Evolutionary conservation across 2,329 filamentous ascomycete species (phyloP).

Genomic region (Ceratocystis huliohia): DNA sequence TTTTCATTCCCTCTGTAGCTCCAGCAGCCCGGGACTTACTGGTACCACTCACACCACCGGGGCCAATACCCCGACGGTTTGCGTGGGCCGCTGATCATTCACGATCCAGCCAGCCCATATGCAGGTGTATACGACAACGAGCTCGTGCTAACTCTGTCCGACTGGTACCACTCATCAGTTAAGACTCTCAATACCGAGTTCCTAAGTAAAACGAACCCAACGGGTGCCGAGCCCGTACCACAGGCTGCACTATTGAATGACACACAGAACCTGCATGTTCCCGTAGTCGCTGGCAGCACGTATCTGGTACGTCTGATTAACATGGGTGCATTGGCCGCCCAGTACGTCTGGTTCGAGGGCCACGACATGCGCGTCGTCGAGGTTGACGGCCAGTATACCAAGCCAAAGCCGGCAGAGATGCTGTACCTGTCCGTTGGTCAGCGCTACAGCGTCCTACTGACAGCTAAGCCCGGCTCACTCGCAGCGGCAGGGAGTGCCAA

Average conservation of each 20-base stretch:
- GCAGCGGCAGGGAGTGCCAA: conserved; percentile 38
- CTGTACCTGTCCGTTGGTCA: conserved; percentile 58
- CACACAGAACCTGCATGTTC: conserved; percentile 44
- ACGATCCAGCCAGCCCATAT: conserved; percentile 50
- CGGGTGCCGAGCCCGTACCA: conserved; percentile 52
- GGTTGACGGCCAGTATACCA: conserved; percentile 58
- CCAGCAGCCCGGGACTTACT: conserved; percentile 60
- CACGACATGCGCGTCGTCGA: conserved; percentile 59
- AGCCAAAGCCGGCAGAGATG: conserved; percentile 45
- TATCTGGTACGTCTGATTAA: conserved; percentile 64
- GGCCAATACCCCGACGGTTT: conserved; percentile 61
- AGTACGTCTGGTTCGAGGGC: conserved; percentile 54
- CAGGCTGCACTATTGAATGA: conserved; percentile 61
- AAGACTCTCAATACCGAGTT: conserved; percentile 35
- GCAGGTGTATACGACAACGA: conserved; percentile 48
- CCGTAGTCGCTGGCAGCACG: conserved; percentile 53
- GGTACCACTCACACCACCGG: conserved; percentile 61
- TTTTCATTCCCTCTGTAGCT: not conserved
- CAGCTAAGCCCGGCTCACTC: conserved; percentile 34
- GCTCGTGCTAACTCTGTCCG: conserved; percentile 50
- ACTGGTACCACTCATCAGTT: conserved; percentile 57
- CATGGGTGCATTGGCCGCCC: conserved; percentile 56
- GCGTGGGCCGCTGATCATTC: conserved; percentile 49
- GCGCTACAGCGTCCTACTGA: conserved; percentile 50
- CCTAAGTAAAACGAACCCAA: conserved; percentile 42